Base-by-base conservation (phyloP, 257 asterid species). In the Nyctanthes arbortristis region DNA sequence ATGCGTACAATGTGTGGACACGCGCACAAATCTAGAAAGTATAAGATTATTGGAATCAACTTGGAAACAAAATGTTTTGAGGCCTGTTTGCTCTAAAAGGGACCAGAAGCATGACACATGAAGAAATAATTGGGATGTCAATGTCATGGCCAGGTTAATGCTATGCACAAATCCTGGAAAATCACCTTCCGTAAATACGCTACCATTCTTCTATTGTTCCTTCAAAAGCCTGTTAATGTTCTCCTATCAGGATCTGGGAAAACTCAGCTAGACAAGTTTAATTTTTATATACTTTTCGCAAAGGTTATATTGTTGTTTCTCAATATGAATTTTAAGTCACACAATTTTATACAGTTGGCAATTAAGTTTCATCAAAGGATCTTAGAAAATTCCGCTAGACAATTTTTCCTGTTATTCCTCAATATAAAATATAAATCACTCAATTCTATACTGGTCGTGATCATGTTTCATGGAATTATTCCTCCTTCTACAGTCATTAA, bases 1-100 rank as follows among this genome's bases (percentile, higher is more conserved):
- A 36, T 56, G 61, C 70, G 63, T 33, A 61, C 49, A 61, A 63
- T 57, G 30, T 22, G n/a, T n/a, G n/a, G n/a, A n/a, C n/a, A n/a
- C n/a, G n/a, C n/a, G 49, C 35, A 43, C 57, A 55, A 54, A 47
- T n/a, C n/a, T n/a, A n/a, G n/a, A n/a, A n/a, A 68, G 20, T n/a
- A 61, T 49, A 9, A 5, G 57, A 0, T 36, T 40, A 49, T 28
- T 36, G 30, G 45, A 12, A 29, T 40, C 34, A 49, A 66, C 7
- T 40, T 45, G 63, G 32, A n/a, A 31, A 34, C 64, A 58, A 35
- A 57, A 37, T 28, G 56, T 56, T 37, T 56, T 3, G 28, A 29
- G 58, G 69, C 34, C n/a, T n/a, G n/a, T 35, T 62, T 35, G 18
- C 55, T 3, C 33, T 35, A 34, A 61, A 20, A 24, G 24, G 32